phyloP scores from a whole-genome alignment of 192 early-diverging fungal species.

The Mortierella alpina region DNA sequence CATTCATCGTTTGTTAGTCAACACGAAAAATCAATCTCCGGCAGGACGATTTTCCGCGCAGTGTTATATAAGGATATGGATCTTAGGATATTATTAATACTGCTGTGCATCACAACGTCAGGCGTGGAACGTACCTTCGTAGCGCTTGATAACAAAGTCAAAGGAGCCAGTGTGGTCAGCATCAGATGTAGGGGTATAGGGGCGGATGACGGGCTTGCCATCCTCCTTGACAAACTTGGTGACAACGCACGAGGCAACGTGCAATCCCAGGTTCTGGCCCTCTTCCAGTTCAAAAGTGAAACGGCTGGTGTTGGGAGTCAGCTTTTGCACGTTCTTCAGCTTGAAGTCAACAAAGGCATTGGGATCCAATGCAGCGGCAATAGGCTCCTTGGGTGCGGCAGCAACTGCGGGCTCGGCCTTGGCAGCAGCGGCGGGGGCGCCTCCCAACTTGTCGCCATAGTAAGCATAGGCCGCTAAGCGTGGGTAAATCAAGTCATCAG shows the following conservation, averaged over 20 bases:
- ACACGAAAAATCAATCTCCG: background rate
- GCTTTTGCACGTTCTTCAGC: slow-evolving; percentile 53
- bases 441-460: slow-evolving; percentile 40
- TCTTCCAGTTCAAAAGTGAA: slow-evolving; percentile 52
- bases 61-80: background rate
- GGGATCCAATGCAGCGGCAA: slow-evolving; percentile 54
- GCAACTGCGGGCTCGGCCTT: slow-evolving; percentile 2
- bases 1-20: background rate
- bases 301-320: slow-evolving; percentile 39
- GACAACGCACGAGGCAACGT: slow-evolving; percentile 79
- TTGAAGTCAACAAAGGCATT: slow-evolving; percentile 67
- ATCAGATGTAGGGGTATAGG: slow-evolving; percentile 77
- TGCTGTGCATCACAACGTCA: background rate
- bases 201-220: slow-evolving; percentile 77
- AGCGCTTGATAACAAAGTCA: slow-evolving; percentile 79
- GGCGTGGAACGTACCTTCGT: slow-evolving; percentile 45
- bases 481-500: background rate
- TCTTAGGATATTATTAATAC: background rate
- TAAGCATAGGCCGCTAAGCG: slow-evolving; percentile 40
- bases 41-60: background rate
- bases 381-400: slow-evolving; percentile 22
- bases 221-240: slow-evolving; percentile 76
- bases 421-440: slow-evolving; percentile 4
- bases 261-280: slow-evolving; percentile 72
- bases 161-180: slow-evolving; percentile 65